These are phyloP conservation scores for Limnomonas spitsbergensis DNA, from an alignment of 139 green algal species.

Conservation along the genomic window DNA sequence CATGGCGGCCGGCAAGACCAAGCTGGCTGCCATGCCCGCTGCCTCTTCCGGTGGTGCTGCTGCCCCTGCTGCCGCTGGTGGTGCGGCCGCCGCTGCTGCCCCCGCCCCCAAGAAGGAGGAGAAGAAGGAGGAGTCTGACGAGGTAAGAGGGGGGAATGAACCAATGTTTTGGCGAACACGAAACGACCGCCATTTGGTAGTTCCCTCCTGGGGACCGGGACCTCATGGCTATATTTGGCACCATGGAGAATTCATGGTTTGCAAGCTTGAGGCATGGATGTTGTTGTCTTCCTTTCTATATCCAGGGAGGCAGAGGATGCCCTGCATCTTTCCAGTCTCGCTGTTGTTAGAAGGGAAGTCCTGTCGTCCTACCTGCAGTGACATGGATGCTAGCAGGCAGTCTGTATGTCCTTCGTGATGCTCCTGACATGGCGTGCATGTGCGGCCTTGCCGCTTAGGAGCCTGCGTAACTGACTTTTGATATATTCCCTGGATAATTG, in stretches of 20 bases:
- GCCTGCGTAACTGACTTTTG: too few species aligned
- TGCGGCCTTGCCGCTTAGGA: too few species aligned
- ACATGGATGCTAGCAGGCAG: too few species aligned
- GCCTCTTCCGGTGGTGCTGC: conserved; percentile 36
- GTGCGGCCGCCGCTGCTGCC: conserved; percentile 31
- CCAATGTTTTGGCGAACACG: neutral
- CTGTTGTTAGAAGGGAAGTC: too few species aligned
- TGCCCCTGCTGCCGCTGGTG: conserved; percentile 35
- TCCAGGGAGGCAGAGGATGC: too few species aligned
- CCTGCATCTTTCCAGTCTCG: too few species aligned
- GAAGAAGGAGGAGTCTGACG: conserved; percentile 62
- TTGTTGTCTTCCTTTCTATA: too few species aligned
- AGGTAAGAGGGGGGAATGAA: conserved; percentile 22
- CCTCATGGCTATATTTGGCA: neutral
- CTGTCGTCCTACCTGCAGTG: too few species aligned
- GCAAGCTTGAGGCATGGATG: neutral
- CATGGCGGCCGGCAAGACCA: conserved; percentile 45
- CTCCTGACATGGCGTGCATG: too few species aligned
- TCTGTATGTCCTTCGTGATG: too few species aligned
- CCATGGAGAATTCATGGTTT: neutral
- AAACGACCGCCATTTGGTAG: neutral
- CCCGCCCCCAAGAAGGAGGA: conserved; percentile 57
- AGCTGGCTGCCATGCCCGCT: conserved; percentile 73
- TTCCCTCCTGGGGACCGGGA: neutral
- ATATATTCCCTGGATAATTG: too few species aligned